Evolutionary conservation across 2,329 filamentous ascomycete species (phyloP).

Genomic region (Colletotrichum trifolii): DNA sequence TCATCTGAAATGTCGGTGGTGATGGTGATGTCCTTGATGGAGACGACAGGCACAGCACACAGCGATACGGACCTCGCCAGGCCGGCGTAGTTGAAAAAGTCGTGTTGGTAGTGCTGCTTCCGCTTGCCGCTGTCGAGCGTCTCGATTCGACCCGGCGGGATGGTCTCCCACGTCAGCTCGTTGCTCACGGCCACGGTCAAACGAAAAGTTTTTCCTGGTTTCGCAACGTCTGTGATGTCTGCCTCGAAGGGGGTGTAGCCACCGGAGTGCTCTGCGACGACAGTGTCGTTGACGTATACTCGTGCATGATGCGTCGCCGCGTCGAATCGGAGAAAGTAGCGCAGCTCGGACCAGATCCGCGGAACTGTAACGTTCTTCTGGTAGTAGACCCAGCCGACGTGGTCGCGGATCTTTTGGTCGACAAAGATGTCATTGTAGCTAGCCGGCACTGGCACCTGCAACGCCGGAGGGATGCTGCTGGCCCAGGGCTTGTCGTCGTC

Average conservation of each 20-base stretch:
- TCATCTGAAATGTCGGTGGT: conserved; percentile 38
- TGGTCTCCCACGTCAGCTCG: conserved; percentile 43
- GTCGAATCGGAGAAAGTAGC: conserved; percentile 42
- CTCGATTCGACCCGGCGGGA: conserved; percentile 41
- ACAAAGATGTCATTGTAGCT: conserved; percentile 43
- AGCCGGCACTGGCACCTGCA: conserved; percentile 40
- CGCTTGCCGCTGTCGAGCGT: conserved; percentile 35
- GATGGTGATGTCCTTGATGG: conserved; percentile 41
- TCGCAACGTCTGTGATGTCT: conserved; percentile 39
- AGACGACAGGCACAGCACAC: conserved; percentile 39
- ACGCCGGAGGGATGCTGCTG: conserved; percentile 44
- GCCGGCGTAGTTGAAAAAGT: conserved; percentile 46
- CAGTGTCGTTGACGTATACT: conserved; percentile 42
- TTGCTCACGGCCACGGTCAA: conserved; percentile 46
- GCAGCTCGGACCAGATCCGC: conserved; percentile 34
- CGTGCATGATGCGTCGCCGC: conserved; percentile 43
- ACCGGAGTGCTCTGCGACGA: conserved; percentile 41
- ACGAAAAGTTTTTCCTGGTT: conserved; percentile 40
- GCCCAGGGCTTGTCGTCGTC: conserved; percentile 35
- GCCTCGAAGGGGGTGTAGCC: conserved; percentile 45
- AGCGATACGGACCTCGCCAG: conserved; percentile 44
- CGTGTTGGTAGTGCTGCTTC: conserved; percentile 43
- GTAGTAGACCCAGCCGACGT: conserved; percentile 47
- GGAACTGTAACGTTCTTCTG: conserved; percentile 43
- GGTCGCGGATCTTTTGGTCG: conserved; percentile 40